Base-by-base conservation (phyloP, 2,329 filamentous ascomycete species). In the Cercospora beticola region DNA sequence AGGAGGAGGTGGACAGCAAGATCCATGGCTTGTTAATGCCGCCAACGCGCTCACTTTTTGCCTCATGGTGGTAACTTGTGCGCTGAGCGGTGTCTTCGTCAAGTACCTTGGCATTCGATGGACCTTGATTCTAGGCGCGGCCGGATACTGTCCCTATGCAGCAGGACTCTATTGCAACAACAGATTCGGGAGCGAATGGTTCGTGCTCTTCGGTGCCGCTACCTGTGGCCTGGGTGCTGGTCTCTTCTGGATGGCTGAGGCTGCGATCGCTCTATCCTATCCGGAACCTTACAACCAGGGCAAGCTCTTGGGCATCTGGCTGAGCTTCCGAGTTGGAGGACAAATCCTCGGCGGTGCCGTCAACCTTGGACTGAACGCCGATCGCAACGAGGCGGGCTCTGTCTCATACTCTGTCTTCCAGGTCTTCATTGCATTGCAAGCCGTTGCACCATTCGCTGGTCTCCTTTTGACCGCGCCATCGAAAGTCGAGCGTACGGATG, bases 191-290 rank as follows among this genome's bases (percentile, higher is more conserved):
- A 87, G 81, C 0, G 86, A 89, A 71, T 93, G 90, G 90, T 84
- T 92, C 9, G 85, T 89, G 0, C 82, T 92, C 0, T 78, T 92
- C 8, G 90, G 90, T 0, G 89, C 89, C 0, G 89, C 89, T 0
- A 81, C 90, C 0, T 92, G 90, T 70, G 90, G 90, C 18, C 83
- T 92, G 33, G 89, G 87, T 0, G 90, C 90, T 0, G 90, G 90
- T 0, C 82, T 92, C 0, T 92, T 92, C 78, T 93, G 90, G 90
- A 89, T 89, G 83, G 87, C 90, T 0, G 90, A 93, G 78, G 89
- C 89, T 0, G 90, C 90, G 0, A 91, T 93, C 66, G 90, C 90
- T 0, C 86, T 92, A 21, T 84, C 87, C 0, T 93, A 93, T 71
- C 90, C 90, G 0, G 90, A 92, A 73, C 89, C 89, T 0, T 87